Evolutionary conservation across 2,329 filamentous ascomycete species (phyloP), one percentile per base, ranked within the genome.

Genomic region (Bipolaris victoriae): DNA sequence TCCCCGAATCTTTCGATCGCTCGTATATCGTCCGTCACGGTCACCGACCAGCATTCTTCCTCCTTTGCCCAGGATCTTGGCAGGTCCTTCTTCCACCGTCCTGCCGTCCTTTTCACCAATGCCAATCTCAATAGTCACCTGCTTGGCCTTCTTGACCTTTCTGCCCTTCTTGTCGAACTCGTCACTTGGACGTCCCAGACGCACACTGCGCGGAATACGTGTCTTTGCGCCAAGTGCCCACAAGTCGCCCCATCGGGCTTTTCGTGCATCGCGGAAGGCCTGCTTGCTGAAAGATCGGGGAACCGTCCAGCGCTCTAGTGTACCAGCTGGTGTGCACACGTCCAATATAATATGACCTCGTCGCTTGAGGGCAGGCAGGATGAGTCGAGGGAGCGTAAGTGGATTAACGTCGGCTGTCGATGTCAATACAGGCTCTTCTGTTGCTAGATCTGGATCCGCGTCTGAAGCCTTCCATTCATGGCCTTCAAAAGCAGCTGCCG

Each of bases 141-240:
- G 68, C 66, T 73, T 73, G 9, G 61, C 61, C 55, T 61, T 63
- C 58, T 67, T 73, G 37, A 64, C 74, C 72, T 52, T 76, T 60
- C 63, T 71, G 53, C 64, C 77, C 72, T 70, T 78, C 72, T 66
- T 77, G 53, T 64, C 77, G 72, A 78, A 60, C 76, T 79, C 58
- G 67, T 75, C 67, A 68, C 75, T 50, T 70, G 74, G 71, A 9
- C 61, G 72, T 3, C 90, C 90, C 3, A 90, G 77, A 7, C 87
- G 84, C 41, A 90, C 78, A 13, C 79, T 81, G 45, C 90, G 81
- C 2, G 77, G 71, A 3, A 90, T 84, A 11, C 92, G 84, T 0
- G 92, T 96, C 82, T 98, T 98, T 20, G 93, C 94, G 0, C 95
- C 95, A 0, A 98, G 82, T 0, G 94, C 92, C 95, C 95, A 99